A percentile compares a stretch with the other conserved stretches of the same genome.
Conservation (phyloP, 116 monocot genomes). For the Papilionanthe hybrid region DNA sequence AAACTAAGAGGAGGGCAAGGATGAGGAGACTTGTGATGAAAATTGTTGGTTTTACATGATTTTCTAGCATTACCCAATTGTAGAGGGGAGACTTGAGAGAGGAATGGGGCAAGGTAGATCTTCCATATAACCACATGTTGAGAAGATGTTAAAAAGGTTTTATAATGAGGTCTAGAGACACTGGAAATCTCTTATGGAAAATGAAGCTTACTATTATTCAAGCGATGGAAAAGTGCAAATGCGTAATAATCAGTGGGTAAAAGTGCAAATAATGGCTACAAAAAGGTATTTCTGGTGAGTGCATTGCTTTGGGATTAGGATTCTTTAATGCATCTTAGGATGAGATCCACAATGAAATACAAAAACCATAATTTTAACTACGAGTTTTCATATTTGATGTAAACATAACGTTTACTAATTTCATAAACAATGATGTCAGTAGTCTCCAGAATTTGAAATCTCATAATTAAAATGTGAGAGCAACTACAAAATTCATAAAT, state of each 20-base stretch:
- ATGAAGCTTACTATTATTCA: too few species aligned
- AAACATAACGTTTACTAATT: neutral
- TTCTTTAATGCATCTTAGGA: too few species aligned
- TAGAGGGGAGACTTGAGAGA: neutral
- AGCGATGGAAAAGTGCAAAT: too few species aligned
- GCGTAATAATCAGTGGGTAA: too few species aligned
- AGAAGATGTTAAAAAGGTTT: neutral
- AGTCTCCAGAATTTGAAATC: neutral
- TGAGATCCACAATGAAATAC: too few species aligned
- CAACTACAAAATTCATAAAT: neutral
- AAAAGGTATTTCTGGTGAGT: too few species aligned
- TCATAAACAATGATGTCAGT: neutral
- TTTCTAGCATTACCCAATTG: neutral
- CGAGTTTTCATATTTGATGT: neutral
- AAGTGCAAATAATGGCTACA: too few species aligned
- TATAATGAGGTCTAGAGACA: too few species aligned
- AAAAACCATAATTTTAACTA: neutral
- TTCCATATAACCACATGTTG: neutral
- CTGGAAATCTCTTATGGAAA: too few species aligned
- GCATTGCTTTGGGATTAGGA: too few species aligned
- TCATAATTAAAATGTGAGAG: neutral
- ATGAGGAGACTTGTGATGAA: too few species aligned
- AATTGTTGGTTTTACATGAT: neutral
- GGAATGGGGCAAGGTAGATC: neutral
- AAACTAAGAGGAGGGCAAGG: too few species aligned